Evolutionary conservation across 2,329 filamentous ascomycete species (phyloP).

Genomic region (Xylaria sp.): DNA sequence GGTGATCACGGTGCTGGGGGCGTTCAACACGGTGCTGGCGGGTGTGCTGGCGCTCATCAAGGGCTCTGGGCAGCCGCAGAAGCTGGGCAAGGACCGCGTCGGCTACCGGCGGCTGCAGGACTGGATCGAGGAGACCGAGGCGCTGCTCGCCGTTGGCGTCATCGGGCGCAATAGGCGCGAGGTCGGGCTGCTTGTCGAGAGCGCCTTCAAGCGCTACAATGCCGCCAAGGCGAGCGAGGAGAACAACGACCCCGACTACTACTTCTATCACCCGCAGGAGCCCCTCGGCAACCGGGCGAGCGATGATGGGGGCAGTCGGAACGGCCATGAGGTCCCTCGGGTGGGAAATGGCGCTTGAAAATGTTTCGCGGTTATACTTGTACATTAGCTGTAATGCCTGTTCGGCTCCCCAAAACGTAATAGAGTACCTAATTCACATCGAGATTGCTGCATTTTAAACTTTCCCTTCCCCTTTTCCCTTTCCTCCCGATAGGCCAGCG

Average conservation of each 20-base stretch:
- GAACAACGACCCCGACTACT: conserved; percentile 49
- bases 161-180: conserved; percentile 50
- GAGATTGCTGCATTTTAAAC: no score
- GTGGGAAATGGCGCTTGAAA: neutral
- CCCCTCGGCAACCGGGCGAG: conserved; percentile 20
- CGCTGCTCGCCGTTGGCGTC: conserved; percentile 49
- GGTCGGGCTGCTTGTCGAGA: conserved; percentile 50
- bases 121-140: conserved; percentile 60
- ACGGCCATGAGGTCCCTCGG: neutral
- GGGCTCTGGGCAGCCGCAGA: conserved; percentile 55
- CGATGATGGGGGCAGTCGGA: conserved; percentile 11
- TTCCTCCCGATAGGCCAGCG: no score
- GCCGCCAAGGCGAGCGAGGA: conserved; percentile 49
- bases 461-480: no score
- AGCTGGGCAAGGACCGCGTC: conserved; percentile 52
- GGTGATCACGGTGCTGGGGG: conserved; percentile 62
- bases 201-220: conserved; percentile 51
- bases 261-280: conserved; percentile 39
- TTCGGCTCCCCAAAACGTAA: no score
- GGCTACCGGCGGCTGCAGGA: conserved; percentile 55
- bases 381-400: no score
- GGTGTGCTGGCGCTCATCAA: conserved; percentile 63
- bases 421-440: no score
- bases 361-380: no score
- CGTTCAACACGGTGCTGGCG: conserved; percentile 66